Evolutionary conservation across 345 rosid species (phyloP).

Genomic region (Citropsis articulata): DNA sequence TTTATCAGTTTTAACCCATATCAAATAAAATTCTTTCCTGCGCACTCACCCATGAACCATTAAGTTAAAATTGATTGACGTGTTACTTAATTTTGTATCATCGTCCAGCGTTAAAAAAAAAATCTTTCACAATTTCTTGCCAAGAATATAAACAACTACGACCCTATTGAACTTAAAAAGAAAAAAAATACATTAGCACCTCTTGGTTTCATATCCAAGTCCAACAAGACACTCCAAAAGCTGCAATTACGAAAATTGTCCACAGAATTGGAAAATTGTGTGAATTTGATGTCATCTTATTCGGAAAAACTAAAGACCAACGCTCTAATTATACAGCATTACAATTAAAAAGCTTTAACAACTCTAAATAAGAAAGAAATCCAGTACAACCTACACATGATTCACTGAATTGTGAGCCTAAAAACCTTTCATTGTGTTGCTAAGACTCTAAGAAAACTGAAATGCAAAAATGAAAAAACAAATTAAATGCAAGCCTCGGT

Average conservation of each 20-base stretch:
- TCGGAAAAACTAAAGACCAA: not conserved
- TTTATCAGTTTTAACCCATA: not conserved
- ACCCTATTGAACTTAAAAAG: not conserved
- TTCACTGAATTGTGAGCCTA: too few relatives aligned
- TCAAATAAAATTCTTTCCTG: not conserved
- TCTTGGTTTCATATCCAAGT: not conserved
- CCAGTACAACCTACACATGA: not conserved
- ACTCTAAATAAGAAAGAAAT: not conserved
- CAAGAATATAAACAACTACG: not conserved
- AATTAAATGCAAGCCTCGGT: not conserved
- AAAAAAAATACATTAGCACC: not conserved
- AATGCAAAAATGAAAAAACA: too few relatives aligned
- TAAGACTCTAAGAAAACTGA: not conserved
- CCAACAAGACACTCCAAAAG: not conserved
- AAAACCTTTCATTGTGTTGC: not conserved
- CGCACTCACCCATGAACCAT: not conserved
- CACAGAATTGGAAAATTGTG: not conserved
- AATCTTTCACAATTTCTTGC: not conserved
- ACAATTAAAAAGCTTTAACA: not conserved
- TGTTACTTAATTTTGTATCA: not conserved
- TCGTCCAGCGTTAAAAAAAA: not conserved
- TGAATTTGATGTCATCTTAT: not conserved
- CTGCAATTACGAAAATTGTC: not conserved
- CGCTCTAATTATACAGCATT: not conserved
- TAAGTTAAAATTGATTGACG: not conserved